Conservation (phyloP, 2,329 filamentous ascomycete species). For the Zasmidium citrigriseum region DNA sequence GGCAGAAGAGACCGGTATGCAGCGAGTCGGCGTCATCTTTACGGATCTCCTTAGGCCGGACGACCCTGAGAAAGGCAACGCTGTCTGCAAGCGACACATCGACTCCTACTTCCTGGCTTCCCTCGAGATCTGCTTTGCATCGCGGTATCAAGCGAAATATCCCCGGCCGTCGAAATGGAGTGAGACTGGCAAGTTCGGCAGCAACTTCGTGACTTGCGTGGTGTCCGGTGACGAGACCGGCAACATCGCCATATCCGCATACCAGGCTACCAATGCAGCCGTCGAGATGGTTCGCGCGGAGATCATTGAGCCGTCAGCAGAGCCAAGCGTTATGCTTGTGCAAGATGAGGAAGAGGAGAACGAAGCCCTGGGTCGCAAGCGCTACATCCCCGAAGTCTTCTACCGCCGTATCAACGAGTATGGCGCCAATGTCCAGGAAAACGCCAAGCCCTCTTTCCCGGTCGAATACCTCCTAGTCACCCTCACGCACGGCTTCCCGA, state of each 20-base stretch:
- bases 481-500: slow-evolving; percentile 90
- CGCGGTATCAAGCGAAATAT: slow-evolving; percentile 82
- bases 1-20: slow-evolving; percentile 78
- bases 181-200: slow-evolving; percentile 89
- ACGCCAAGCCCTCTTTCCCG: slow-evolving; percentile 92
- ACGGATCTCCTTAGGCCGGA: slow-evolving; percentile 77
- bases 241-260: slow-evolving; percentile 84
- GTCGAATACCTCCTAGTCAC: slow-evolving; percentile 96
- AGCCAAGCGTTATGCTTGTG: slow-evolving; percentile 91
- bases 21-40: slow-evolving; percentile 90
- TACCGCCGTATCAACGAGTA: slow-evolving; percentile 96
- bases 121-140: slow-evolving; percentile 85
- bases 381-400: slow-evolving; percentile 97
- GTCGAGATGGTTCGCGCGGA: slow-evolving; percentile 97
- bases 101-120: slow-evolving; percentile 95
- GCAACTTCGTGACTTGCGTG: slow-evolving; percentile 95
- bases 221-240: slow-evolving; percentile 90
- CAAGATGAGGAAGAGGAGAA: slow-evolving; percentile 88
- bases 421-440: slow-evolving; percentile 92
- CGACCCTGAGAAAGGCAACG: slow-evolving; percentile 76
- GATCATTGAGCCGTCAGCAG: slow-evolving; percentile 91
- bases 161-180: slow-evolving; percentile 96
- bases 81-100: slow-evolving; percentile 91
- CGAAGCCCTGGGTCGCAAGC: slow-evolving; percentile 60
- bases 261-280: slow-evolving; percentile 92